Evolutionary conservation across 495 filamentous ascomycete genomes (phyloP), one percentile per base, ranked within the genome.

Genomic region (Talaromyces ruber): DNA sequence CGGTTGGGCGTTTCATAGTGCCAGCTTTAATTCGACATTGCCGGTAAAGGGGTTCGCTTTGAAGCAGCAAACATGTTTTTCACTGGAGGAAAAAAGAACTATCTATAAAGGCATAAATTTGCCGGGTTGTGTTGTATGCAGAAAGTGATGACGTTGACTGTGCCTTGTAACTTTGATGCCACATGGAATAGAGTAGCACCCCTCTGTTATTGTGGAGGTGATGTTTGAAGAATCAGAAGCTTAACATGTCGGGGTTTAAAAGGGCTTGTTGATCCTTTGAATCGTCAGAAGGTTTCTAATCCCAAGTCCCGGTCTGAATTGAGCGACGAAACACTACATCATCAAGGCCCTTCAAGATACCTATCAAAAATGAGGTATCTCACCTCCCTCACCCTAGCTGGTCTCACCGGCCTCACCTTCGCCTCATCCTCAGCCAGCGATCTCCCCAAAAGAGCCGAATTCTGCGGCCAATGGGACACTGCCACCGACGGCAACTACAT

Each of bases 381-480:
- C 16, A 28, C 21, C 26, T 54, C 26, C 22, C 11, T 14, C 51
- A 25, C 21, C 51, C 51, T 54, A 0, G 43, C 43, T n/a, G 9
- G 22, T 12, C 51, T 54, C 11, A 14, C 22, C 6, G 22, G 51
- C 51, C 51, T 54, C 51, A n/a, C 51, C 26, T 2, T 54, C 24
- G 22, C 51, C n/a, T 6, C 51, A 54, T 22, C 24, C 51, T 16
- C 12, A 14, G 21, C 0, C 47, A 25, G 12, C 47, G 47, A 47
- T 22, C 9, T 54, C 51, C 9, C 22, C 22, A 71, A 52, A 75
- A 76, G 54, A 22, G 70, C 72, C 14, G 73, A 79, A 45, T 74
- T 77, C 66, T 84, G 82, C 62, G 82, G 74, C 6, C 79, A 82
- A 61, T 84, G 74, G 70, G 77, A 72, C 50, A 71, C 75, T 8